These are phyloP conservation scores for Linderniella brevidens DNA, from an alignment of 257 asterid species.

Conservation along the genomic window DNA sequence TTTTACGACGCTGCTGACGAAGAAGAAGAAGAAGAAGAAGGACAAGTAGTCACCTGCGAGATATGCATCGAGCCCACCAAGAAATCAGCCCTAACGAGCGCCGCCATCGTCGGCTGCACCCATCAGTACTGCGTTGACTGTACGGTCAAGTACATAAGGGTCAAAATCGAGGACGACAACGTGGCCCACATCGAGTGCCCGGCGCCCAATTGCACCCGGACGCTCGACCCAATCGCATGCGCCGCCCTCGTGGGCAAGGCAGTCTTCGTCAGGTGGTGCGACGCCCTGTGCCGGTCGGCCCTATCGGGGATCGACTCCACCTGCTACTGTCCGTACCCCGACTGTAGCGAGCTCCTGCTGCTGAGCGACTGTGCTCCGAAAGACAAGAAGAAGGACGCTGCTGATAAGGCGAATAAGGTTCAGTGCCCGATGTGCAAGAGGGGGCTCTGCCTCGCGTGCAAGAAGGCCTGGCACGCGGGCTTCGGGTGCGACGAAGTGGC, in stretches of 20 bases:
- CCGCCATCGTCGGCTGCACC: slow-evolving; percentile 15
- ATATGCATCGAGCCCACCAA: slow-evolving; percentile 40
- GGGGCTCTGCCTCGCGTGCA: slow-evolving; percentile 40
- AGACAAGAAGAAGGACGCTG: slow-evolving; percentile 16
- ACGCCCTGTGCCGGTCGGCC: slow-evolving; percentile 36
- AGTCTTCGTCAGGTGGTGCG: slow-evolving; percentile 62
- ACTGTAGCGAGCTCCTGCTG: slow-evolving; percentile 32
- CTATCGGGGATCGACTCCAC: slow-evolving; percentile 13
- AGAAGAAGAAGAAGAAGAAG: slow-evolving; percentile 3
- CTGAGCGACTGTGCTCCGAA: slow-evolving; percentile 59
- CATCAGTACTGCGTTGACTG: slow-evolving; percentile 63
- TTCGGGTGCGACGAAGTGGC: slow-evolving; percentile 35
- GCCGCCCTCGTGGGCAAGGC: slow-evolving; percentile 17
- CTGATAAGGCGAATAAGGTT: too few species aligned
- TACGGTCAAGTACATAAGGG: slow-evolving; percentile 41
- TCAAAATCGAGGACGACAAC: slow-evolving; percentile 40
- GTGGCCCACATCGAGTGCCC: slow-evolving; percentile 43
- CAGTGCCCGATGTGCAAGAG: slow-evolving; percentile 43
- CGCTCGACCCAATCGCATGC: slow-evolving; percentile 41
- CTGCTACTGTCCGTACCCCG: slow-evolving; percentile 42
- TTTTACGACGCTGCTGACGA: slow-evolving; percentile 14
- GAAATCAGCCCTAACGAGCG: slow-evolving; percentile 9
- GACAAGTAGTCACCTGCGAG: slow-evolving; percentile 34
- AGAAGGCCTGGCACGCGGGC: slow-evolving; percentile 43
- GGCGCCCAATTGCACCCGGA: slow-evolving; percentile 23